A percentile compares a stretch with the other conserved stretches of the same genome.
Conservation (phyloP, 2,329 filamentous ascomycete genomes). For the Aspergillus hiratsukae region DNA sequence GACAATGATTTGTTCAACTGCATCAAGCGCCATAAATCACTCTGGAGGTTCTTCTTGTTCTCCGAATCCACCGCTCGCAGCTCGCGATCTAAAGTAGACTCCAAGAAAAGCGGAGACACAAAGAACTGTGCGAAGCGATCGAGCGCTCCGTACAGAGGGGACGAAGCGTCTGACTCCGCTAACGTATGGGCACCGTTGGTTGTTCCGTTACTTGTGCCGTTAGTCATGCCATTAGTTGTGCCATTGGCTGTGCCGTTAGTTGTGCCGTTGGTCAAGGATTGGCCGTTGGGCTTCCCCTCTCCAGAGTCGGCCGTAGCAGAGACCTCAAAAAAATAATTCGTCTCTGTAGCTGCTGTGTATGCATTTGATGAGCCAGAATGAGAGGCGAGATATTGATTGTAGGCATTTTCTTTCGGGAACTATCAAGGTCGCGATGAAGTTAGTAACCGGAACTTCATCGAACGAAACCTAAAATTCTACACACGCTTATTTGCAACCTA, state of each 20-base stretch:
- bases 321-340: constrained; percentile 97
- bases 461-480: not conserved
- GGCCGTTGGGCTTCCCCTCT: constrained; percentile 25
- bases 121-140: constrained; percentile 96
- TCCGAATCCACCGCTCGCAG: constrained; percentile 87
- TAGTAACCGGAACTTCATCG: not conserved
- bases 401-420: constrained; percentile 93
- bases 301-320: constrained; percentile 63
- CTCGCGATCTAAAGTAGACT: constrained; percentile 80
- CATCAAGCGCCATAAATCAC: constrained; percentile 79
- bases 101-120: constrained; percentile 78
- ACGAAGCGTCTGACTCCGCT: constrained; percentile 25
- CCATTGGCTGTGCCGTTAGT: constrained; percentile 21
- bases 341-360: constrained; percentile 88
- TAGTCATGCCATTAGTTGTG: constrained; percentile 18
- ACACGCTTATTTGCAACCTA: constrained; percentile 27
- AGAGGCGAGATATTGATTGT: constrained; percentile 84
- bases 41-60: constrained; percentile 96
- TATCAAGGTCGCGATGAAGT: constrained; percentile 25
- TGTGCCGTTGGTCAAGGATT: constrained; percentile 23
- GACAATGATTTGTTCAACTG: constrained; percentile 86
- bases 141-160: constrained; percentile 74
- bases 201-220: constrained; percentile 23
- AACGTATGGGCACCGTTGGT: constrained; percentile 14
- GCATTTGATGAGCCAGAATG: constrained; percentile 93